Evolutionary conservation across 768 basidiomycete species (phyloP), one percentile per base, ranked within the genome.

Genomic region (Russula griseocarnosa): DNA sequence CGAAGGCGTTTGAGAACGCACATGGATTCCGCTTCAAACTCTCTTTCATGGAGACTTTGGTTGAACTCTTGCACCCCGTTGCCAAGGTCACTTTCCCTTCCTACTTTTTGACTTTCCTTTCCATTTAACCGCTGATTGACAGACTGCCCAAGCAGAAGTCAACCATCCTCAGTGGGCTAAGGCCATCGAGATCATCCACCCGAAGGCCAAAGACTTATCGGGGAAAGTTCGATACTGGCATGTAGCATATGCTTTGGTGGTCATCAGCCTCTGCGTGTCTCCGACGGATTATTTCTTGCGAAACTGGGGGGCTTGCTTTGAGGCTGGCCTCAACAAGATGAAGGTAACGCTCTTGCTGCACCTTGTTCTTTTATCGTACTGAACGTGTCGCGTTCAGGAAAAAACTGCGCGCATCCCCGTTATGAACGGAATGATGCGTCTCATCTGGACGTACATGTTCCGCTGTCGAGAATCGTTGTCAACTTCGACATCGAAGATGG

Each of bases 81-180:
- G 88, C 87, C 65, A 94, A 96, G 82, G 92, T 89, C 62, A 49
- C 74, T 54, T 47, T 46, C 56, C 18, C 18, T 42, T 8, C 7
- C 38, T 20, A 9, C 47, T 42, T 66, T 34, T 24, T 28, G 62
- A 18, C 13, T 34, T 16, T 26, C 49, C 28, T 36, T 34, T 50
- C 16, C n/a, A 16, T 30, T 52, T n/a, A 54, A 52, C 36, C 1
- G 40, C 22, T 36, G 14, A 36, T 22, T 62, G 20, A 26, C 58
- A 94, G 90, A 95, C 89, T 44, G 95, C 92, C 0, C 93, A 94
- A 76, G 94, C 92, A 7, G 94, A 98, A 76, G 94, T 95, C 55
- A 97, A 97, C 70, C 89, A 95, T 73, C 94, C 94, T 0, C 82
- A 90, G 68, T 98, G 94, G 94, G 92, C 88, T 6, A 93, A 92